Percentiles rank a stretch among this genome's conserved stretches.
phyloP scores from a whole-genome alignment of 257 asterid genomes.

The Osmanthus fragrans region DNA sequence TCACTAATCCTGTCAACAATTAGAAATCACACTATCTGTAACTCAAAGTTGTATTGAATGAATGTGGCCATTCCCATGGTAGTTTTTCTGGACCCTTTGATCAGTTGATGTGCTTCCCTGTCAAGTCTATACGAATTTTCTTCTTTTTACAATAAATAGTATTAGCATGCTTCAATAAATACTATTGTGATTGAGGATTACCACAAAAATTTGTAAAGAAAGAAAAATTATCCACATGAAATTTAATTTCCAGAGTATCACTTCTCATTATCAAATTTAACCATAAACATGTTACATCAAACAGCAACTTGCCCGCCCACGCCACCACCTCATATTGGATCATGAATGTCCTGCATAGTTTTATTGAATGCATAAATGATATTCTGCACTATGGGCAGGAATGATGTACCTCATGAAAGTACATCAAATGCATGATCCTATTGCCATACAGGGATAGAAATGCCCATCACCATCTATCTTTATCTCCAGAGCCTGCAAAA shows the following conservation, averaged over 20 bases:
- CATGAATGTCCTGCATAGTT: background rate
- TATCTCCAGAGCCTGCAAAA: constrained; percentile 16
- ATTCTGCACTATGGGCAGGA: constrained; percentile 16
- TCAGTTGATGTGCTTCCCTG: background rate
- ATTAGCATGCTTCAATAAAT: too few relatives aligned
- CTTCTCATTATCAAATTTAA: constrained; percentile 7
- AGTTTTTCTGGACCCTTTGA: background rate
- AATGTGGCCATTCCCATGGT: background rate
- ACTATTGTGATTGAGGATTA: too few relatives aligned
- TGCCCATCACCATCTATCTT: background rate
- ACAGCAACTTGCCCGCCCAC: background rate
- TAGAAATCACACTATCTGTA: background rate
- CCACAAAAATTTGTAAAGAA: too few relatives aligned
- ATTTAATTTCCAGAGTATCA: background rate
- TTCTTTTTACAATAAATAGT: too few relatives aligned
- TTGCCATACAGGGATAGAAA: constrained; percentile 7
- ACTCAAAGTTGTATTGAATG: background rate
- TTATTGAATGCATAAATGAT: constrained; percentile 1
- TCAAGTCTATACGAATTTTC: too few relatives aligned
- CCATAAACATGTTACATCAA: background rate
- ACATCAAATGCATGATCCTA: background rate
- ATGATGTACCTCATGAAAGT: constrained; percentile 14
- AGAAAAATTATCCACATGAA: too few relatives aligned
- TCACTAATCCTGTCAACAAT: background rate
- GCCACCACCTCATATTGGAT: background rate